Conservation (phyloP, 495 filamentous ascomycete species). For the Lophium mytilinum region DNA sequence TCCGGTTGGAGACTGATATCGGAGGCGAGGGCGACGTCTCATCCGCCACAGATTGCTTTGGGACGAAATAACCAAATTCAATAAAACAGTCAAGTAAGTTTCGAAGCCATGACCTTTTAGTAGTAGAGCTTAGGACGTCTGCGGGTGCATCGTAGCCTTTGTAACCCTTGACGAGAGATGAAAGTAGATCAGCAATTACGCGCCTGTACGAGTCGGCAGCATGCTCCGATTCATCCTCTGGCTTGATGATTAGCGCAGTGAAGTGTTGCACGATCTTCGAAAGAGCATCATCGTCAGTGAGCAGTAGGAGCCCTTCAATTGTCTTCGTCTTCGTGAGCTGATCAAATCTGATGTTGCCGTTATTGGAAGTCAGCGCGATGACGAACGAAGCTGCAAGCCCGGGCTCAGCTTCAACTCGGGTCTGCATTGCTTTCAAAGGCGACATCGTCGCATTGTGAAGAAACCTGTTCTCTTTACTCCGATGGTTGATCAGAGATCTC, state of each 20-base stretch:
- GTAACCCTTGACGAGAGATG: slow-evolving; percentile 33
- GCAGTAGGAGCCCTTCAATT: slow-evolving; percentile 61
- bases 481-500: slow-evolving; percentile 77
- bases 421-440: slow-evolving; percentile 58
- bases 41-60: slow-evolving; percentile 24
- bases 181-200: slow-evolving; percentile 47
- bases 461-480: slow-evolving; percentile 73
- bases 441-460: slow-evolving; percentile 73
- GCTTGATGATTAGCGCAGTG: slow-evolving; percentile 36
- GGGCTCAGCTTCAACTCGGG: slow-evolving; percentile 56
- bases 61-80: slow-evolving; percentile 37
- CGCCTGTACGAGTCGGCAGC: slow-evolving; percentile 40
- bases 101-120: slow-evolving; percentile 31
- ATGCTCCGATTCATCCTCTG: slow-evolving; percentile 28
- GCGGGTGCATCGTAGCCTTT: slow-evolving; percentile 13
- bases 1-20: slow-evolving; percentile 53
- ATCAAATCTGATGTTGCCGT: slow-evolving; percentile 75
- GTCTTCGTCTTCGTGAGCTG: slow-evolving; percentile 83
- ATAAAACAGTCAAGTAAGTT: slow-evolving; percentile 23
- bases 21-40: slow-evolving; percentile 35
- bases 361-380: slow-evolving; percentile 54
- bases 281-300: slow-evolving; percentile 44
- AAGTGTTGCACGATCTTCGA: slow-evolving; percentile 40
- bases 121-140: background rate
- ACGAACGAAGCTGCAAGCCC: slow-evolving; percentile 52